These are phyloP conservation scores for Pulveroboletus sp. DNA, from an alignment of 768 basidiomycete species.

Conservation along the genomic window DNA sequence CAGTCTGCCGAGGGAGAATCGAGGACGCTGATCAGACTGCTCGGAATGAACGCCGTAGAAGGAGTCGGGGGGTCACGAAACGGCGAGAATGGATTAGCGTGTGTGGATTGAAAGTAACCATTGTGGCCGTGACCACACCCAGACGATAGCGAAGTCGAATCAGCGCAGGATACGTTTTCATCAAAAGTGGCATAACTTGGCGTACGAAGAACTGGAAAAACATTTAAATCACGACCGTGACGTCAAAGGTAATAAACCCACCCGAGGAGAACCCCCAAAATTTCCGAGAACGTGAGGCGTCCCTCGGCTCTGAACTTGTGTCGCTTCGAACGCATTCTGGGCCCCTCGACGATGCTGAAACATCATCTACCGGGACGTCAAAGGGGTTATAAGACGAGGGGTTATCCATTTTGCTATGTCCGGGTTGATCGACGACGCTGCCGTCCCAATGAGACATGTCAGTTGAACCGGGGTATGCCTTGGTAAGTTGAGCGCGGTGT, in stretches of 20 bases:
- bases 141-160: constrained; percentile 12
- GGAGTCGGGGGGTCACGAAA: constrained; percentile 43
- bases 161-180: constrained; percentile 35
- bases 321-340: constrained; percentile 9
- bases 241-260: constrained; percentile 23
- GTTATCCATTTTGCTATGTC: constrained; percentile 15
- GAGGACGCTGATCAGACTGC: constrained; percentile 44
- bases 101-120: constrained; percentile 15
- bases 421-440: constrained; percentile 3
- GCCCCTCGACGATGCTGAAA: constrained; percentile 12
- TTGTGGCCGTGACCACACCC: constrained; percentile 13
- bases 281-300: constrained; percentile 22
- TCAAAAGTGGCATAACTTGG: constrained; percentile 42
- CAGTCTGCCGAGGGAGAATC: constrained; percentile 58
- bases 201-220: constrained; percentile 24
- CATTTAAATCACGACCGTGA: constrained; percentile 9
- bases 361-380: constrained; percentile 23
- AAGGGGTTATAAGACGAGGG: constrained; percentile 31
- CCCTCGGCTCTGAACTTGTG: constrained; percentile 13
- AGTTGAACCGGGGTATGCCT: constrained; percentile 30
- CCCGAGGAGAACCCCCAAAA: constrained; percentile 33
- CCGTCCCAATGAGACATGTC: constrained; percentile 9
- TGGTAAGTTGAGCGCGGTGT: constrained; percentile 51
- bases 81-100: constrained; percentile 45
- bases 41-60: constrained; percentile 55